phyloP scores from a whole-genome alignment of 2,329 filamentous ascomycete species.

The Exophiala spinifera region DNA sequence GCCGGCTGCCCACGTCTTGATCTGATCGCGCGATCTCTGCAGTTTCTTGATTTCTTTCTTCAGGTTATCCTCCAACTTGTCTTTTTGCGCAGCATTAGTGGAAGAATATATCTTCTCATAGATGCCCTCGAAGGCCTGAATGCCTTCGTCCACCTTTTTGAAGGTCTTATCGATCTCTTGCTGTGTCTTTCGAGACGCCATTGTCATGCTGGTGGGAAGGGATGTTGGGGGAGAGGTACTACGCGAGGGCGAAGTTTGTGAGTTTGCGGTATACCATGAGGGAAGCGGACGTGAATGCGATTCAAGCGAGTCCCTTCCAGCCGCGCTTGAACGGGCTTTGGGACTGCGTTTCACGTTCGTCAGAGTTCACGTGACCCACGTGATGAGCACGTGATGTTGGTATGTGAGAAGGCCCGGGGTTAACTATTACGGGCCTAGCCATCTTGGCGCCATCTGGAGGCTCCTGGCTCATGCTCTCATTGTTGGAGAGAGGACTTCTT shows the following conservation, averaged over 20 bases:
- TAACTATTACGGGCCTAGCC: too few relatives aligned
- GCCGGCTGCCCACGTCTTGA: constrained; percentile 98
- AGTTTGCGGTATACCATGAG: not conserved
- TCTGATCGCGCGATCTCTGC: constrained; percentile 93
- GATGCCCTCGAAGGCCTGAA: constrained; percentile 86
- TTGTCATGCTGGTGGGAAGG: constrained; percentile 47
- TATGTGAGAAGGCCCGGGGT: too few relatives aligned
- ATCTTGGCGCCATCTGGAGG: too few relatives aligned
- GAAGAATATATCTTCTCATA: constrained; percentile 97
- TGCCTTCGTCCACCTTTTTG: constrained; percentile 95
- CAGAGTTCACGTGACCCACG: too few relatives aligned
- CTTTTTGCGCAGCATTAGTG: constrained; percentile 89
- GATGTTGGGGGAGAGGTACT: constrained; percentile 20
- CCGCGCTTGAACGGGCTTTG: too few relatives aligned
- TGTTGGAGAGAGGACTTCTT: too few relatives aligned
- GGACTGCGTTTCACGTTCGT: too few relatives aligned
- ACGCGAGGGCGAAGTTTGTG: constrained; percentile 4
- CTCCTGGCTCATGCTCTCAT: too few relatives aligned
- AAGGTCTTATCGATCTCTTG: constrained; percentile 99
- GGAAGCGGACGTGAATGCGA: not conserved
- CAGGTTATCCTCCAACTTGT: constrained; percentile 95
- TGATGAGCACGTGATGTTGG: too few relatives aligned
- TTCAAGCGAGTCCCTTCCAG: too few relatives aligned
- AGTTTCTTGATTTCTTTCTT: constrained; percentile 99
- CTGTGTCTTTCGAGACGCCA: constrained; percentile 94